A percentile compares a stretch with the other conserved stretches of the same genome.
phyloP scores from a whole-genome alignment of 176 grass and related monocot genomes.

The Echinochloa phyllopogon region DNA sequence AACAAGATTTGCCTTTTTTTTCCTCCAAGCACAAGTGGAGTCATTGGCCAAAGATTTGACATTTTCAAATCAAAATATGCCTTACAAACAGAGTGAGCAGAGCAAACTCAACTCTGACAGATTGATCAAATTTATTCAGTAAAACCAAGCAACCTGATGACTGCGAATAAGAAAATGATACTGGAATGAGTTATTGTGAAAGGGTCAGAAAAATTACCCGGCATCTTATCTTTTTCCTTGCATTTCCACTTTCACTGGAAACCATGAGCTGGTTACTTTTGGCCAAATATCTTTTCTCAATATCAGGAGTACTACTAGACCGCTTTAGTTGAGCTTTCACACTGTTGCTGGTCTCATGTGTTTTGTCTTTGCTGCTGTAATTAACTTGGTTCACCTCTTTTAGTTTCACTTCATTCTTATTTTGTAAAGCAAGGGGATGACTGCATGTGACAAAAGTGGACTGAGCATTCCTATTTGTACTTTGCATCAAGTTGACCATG shows the following conservation, averaged over 20 bases:
- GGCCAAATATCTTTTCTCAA: conserved; percentile 59
- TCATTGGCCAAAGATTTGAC: background rate
- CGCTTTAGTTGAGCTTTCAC: conserved; percentile 73
- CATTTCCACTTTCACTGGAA: conserved; percentile 43
- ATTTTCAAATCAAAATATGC: too few relatives aligned
- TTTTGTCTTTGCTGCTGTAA: conserved; percentile 50
- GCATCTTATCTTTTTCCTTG: conserved; percentile 83
- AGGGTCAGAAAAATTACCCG: conserved; percentile 72
- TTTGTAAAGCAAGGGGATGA: conserved; percentile 58
- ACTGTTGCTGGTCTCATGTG: conserved; percentile 38
- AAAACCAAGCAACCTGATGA: conserved; percentile 20
- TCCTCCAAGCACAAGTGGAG: too few relatives aligned
- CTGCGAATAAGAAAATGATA: conserved; percentile 32
- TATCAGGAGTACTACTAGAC: conserved; percentile 90
- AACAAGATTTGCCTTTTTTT: too few relatives aligned
- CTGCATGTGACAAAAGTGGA: conserved; percentile 50
- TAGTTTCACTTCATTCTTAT: conserved; percentile 47
- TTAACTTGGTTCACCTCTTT: conserved; percentile 40
- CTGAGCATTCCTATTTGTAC: conserved; percentile 55
- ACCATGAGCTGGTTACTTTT: conserved; percentile 56
- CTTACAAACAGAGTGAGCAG: background rate
- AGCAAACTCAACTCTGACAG: conserved; percentile 13
- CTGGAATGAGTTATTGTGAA: conserved; percentile 34
- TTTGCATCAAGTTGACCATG: conserved; percentile 93
- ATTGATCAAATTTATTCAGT: conserved; percentile 14